Percentiles rank a stretch among this genome's conserved stretches.
Evolutionary conservation across 78 protist genomes (phyloP).

Genomic region (Creolimax fragrantissima): DNA sequence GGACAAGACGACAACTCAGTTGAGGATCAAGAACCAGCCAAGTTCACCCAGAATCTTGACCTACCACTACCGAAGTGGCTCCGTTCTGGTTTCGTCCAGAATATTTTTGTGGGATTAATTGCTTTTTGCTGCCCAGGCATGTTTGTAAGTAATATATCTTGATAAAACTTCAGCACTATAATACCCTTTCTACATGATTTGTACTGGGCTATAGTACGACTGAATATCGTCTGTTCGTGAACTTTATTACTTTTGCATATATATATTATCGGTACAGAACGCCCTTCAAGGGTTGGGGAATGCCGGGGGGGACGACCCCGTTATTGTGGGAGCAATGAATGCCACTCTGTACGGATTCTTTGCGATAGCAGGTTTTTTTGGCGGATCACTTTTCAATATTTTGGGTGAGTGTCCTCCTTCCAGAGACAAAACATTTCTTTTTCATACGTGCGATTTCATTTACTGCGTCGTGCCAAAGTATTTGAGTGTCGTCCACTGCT

Average conservation of each 20-base stretch:
- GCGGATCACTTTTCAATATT: constrained; percentile 9
- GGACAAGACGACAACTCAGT: too few species aligned
- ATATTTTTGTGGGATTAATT: not conserved
- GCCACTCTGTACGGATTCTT: not conserved
- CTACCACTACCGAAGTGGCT: not conserved
- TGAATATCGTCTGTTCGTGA: not conserved
- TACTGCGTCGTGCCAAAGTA: too few species aligned
- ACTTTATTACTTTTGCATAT: not conserved
- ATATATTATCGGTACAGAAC: not conserved
- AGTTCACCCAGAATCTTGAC: not conserved
- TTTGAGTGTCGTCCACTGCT: too few species aligned
- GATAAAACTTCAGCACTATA: too few species aligned
- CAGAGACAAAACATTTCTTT: too few species aligned
- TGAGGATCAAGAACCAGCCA: too few species aligned
- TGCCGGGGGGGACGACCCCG: not conserved
- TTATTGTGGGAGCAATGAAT: not conserved
- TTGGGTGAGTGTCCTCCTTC: not conserved
- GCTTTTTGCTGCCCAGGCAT: not conserved
- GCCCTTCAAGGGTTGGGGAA: not conserved
- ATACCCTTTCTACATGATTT: too few species aligned
- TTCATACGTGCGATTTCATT: too few species aligned
- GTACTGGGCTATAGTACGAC: not conserved
- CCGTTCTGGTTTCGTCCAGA: not conserved
- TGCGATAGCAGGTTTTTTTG: not conserved
- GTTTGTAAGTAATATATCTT: not conserved